Base-by-base conservation (phyloP, 1,139 yeast genomes). In the Saccharomyces hybrid region DNA sequence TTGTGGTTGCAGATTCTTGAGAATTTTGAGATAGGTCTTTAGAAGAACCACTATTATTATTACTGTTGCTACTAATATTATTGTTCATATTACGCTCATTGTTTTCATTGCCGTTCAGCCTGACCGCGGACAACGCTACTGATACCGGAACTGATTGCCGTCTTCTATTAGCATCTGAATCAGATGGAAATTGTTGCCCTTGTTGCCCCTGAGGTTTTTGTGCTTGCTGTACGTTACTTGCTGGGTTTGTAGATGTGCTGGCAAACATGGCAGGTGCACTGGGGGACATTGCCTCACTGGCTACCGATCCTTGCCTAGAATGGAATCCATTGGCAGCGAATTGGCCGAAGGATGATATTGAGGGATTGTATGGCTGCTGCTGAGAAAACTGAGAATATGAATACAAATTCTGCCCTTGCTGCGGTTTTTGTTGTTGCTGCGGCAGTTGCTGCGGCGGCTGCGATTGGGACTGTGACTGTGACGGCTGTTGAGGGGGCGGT, bases 231-330 rank as follows among this genome's bases (percentile, higher is more conserved):
- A 32, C 52, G 54, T 16, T 51, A 26, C n/a, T 52, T 21, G 12
- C 26, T 49, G 31, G 54, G 44, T 52, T 52, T 50, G 32, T 47
- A 21, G 31, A 28, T 47, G 51, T 47, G 51, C 42, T 55, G 55
- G 44, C 9, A 47, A 55, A 59, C 19, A 57, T 46, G 3, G 52
- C 49, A 19, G 67, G 56, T 6, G 65, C 58, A 52, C 64, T 58
- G 49, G 71, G 64, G 4, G 70, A 66, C 63, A 65, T 60, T 9
- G 64, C 64, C 27, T 65, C 70, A 55, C 69, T 66, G 4, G 61
- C 61, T 9, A 64, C 58, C 1, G 69, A 65, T 14, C 63, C 63
- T 14, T 62, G 60, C 48, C 70, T 61, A 12, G 70, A 64, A 44
- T 62, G 66, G 46, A 63, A 63, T 1, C 65, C 69, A 21, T 57